Percentiles rank a stretch among this genome's conserved stretches.
Conservation (phyloP, 1,284 basidiomycete genomes). For the Entoloma clypeatum region DNA sequence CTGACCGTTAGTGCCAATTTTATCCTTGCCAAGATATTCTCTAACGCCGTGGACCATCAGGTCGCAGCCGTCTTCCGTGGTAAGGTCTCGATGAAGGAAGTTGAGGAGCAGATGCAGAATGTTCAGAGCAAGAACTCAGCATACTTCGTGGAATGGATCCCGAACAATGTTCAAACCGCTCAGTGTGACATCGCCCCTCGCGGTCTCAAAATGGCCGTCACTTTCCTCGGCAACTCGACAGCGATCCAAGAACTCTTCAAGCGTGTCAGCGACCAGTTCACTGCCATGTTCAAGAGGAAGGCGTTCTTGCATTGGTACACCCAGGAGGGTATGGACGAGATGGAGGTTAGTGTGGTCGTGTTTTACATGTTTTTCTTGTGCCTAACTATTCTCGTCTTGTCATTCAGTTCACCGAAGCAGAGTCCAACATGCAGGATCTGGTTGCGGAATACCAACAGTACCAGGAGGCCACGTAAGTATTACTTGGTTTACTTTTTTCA, state of each 20-base stretch:
- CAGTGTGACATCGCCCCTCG: slow-evolving; percentile 95
- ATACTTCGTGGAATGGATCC: slow-evolving; percentile 99
- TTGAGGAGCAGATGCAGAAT: slow-evolving; percentile 97
- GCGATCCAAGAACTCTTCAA: slow-evolving; percentile 98
- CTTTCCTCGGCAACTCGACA: slow-evolving; percentile 97
- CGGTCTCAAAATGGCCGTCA: slow-evolving; percentile 93
- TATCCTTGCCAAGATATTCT: slow-evolving; percentile 3
- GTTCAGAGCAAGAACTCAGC: slow-evolving; percentile 97
- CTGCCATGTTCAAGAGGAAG: slow-evolving; percentile 98
- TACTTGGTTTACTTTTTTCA: neutral
- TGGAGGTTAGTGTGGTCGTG: slow-evolving; percentile 60
- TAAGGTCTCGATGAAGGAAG: slow-evolving; percentile 98
- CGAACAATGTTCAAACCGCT: slow-evolving; percentile 95
- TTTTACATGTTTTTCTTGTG: neutral
- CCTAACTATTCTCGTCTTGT: slow-evolving; percentile 19
- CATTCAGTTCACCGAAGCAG: slow-evolving; percentile 84
- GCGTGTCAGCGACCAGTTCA: slow-evolving; percentile 96
- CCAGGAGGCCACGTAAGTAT: slow-evolving; percentile 84
- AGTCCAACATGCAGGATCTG: slow-evolving; percentile 95
- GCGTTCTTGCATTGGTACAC: slow-evolving; percentile 99
- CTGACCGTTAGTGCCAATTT: slow-evolving; percentile 58
- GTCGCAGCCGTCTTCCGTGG: slow-evolving; percentile 98
- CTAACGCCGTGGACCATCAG: slow-evolving; percentile 32
- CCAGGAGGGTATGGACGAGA: slow-evolving; percentile 99
- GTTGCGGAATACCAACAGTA: slow-evolving; percentile 96